Evolutionary conservation across 257 asterid genomes (phyloP), one percentile per base, ranked within the genome.

Genomic region (Echium plantagineum): DNA sequence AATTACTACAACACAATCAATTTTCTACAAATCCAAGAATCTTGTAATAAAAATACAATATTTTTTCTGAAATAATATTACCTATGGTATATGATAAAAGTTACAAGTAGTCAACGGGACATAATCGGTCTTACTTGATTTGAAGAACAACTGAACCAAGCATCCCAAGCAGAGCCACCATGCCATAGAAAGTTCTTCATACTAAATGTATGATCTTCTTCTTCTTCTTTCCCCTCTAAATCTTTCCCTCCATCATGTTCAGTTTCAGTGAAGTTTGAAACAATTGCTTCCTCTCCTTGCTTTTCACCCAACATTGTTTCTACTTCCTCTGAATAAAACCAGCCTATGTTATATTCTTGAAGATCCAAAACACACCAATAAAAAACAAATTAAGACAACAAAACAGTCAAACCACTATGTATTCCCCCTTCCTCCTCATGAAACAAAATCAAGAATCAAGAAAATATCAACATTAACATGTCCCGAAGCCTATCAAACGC

Each of bases 81-180:
- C 3, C 26, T 24, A 24, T 24, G 26, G 3, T 3, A 24, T 24
- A 24, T 24, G 26, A 3, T 24, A 24, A 24, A 24, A 24, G 26
- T 24, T 24, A 24, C 26, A 24, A 24, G 26, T 24, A 24, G 26
- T 24, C 26, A 24, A 24, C 26, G 1, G 3, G 26, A 3, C 46
- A 35, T 3, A 35, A 35, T 35, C 38, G 7, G 7, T 35, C 12
- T 9, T 78, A 89, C 98, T 80, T 91, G 98, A 69, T 91, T 91
- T 22, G 98, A 91, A 60, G 98, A 80, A 52, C 96, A 91, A 52
- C 98, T 91, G 74, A 91, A 91, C 98, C 96, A 91, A 63, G 98
- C 98, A 63, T 91, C 98, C 86, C 86, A 91, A 70, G 84, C 84
- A 21, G 98, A 91, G 75, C 98, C 98, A 30, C 98, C 98, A 67